Percentiles rank a stretch among this genome's conserved stretches.
Evolutionary conservation across 2,329 filamentous ascomycete species (phyloP).

Genomic region (Aspergillus alliaceus): DNA sequence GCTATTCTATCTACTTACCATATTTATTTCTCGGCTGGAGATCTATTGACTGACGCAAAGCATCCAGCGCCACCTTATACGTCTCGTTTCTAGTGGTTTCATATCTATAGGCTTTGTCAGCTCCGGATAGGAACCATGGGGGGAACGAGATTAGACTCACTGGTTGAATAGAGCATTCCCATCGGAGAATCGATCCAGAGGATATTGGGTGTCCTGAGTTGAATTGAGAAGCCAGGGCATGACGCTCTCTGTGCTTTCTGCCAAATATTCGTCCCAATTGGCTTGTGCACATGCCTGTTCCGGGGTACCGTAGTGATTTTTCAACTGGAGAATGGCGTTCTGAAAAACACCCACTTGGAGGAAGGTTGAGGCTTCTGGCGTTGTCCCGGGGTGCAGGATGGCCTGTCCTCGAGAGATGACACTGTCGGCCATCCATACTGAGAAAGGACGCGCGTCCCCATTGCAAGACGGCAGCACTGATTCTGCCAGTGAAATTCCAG

Average conservation of each 20-base stretch:
- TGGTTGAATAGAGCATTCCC: constrained; percentile 18
- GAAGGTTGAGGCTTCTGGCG: constrained; percentile 10
- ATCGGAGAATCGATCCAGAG: constrained; percentile 21
- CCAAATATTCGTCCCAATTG: constrained; percentile 22
- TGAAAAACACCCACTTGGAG: constrained; percentile 27
- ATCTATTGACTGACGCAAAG: constrained; percentile 20
- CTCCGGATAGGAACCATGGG: not conserved
- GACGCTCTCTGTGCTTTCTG: constrained; percentile 19
- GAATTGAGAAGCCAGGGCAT: constrained; percentile 17
- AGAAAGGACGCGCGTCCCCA: constrained; percentile 17
- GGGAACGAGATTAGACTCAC: constrained; percentile 1
- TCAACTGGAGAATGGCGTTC: constrained; percentile 18
- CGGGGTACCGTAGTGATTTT: constrained; percentile 13
- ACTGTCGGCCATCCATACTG: constrained; percentile 29
- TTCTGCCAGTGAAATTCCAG: not conserved
- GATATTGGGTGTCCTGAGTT: constrained; percentile 17
- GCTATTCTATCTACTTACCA: constrained; percentile 4
- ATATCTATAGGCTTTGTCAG: constrained; percentile 8
- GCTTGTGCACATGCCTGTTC: constrained; percentile 4
- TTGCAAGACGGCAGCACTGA: not conserved
- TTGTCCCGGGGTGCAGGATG: constrained; percentile 6
- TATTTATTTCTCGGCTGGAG: constrained; percentile 18
- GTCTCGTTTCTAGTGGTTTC: constrained; percentile 8
- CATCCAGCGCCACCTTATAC: constrained; percentile 14
- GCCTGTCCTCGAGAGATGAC: constrained; percentile 26